Base-by-base conservation (phyloP, 1,284 basidiomycete species). In the Fomitopsis pinicola region DNA sequence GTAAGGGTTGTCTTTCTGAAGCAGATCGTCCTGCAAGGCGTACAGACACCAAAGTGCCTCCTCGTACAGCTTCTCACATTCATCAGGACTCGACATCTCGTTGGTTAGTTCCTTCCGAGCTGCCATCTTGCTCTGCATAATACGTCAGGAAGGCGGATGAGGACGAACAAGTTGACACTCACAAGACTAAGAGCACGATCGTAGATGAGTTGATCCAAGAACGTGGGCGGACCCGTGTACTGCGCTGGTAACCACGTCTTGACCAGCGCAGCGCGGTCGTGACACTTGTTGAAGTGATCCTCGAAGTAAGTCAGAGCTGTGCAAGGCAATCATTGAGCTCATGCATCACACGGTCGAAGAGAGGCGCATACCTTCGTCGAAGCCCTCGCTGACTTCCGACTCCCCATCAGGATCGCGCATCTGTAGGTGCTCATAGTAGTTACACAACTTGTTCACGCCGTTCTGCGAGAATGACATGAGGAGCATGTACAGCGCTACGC, bases 41-140 rank as follows among this genome's bases (percentile, higher is more conserved):
- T 93, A 92, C 30, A 99, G 79, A 72, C 96, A 91, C 91, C 94
- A 97, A 19, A 97, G 76, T 0, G 95, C 94, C 64, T 94, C 94
- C 72, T 98, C 96, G 76, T 99, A 99, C 42, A 96, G 82, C 70
- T 91, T 89, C 76, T 97, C 91, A 71, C 95, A 97, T 67, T 92
- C 89, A 65, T 95, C 91, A 22, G 87, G 87, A 8, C 78, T 78
- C n/a, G 74, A 76, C 33, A 86, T 87, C 68, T 93, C 89, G 66
- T 94, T 92, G 26, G 92, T 80, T 0, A 98, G 82, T 72, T 99
- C 97, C 70, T 95, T 94, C 33, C 91, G 83, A 0, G 97, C 97
- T 46, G 95, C 95, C 3, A 89, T 91, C 9, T 95, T 90, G 62
- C 95, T 97, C 95, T 97, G 73, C 14, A 62, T 3, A 15, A 36